A percentile compares a stretch with the other conserved stretches of the same genome.
phyloP scores from a whole-genome alignment of 2,329 filamentous ascomycete genomes.

The Mycocentrospora acerina region DNA sequence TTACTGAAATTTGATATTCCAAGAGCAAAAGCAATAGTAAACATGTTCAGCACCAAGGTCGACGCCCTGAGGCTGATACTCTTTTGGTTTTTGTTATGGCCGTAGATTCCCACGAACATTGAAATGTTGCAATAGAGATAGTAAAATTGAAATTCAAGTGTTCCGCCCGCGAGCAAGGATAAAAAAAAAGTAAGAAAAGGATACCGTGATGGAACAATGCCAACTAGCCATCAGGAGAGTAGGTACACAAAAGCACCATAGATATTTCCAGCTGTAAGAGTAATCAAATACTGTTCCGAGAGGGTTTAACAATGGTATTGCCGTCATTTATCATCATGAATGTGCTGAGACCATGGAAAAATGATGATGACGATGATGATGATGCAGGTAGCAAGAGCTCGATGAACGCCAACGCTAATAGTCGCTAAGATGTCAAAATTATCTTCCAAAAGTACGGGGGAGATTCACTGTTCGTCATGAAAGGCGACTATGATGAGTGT shows the following conservation, averaged over 20 bases:
- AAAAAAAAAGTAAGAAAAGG: conserved; percentile 17
- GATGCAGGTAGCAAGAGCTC: conserved; percentile 34
- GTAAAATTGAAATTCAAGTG: conserved; percentile 15
- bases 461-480: conserved; percentile 13
- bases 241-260: conserved; percentile 17
- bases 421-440: conserved; percentile 38
- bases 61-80: conserved; percentile 44
- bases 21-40: conserved; percentile 26
- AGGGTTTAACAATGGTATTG: conserved; percentile 40
- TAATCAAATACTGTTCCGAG: conserved; percentile 30
- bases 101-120: conserved; percentile 34
- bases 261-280: conserved; percentile 34
- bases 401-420: conserved; percentile 41
- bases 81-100: conserved; percentile 42
- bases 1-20: conserved; percentile 11
- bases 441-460: conserved; percentile 28
- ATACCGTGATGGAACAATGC: conserved; percentile 21
- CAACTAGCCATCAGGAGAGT: conserved; percentile 17
- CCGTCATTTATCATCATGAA: conserved; percentile 35
- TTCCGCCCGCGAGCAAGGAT: conserved; percentile 20
- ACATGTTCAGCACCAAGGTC: conserved; percentile 41
- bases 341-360: conserved; percentile 27
- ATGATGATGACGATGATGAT: conserved; percentile 38
- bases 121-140: conserved; percentile 28
- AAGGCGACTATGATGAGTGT: conserved; percentile 30